These are phyloP conservation scores for Globisporangium ultimum DNA, from an alignment of 352 stramenopile species.

Conservation along the genomic window DNA sequence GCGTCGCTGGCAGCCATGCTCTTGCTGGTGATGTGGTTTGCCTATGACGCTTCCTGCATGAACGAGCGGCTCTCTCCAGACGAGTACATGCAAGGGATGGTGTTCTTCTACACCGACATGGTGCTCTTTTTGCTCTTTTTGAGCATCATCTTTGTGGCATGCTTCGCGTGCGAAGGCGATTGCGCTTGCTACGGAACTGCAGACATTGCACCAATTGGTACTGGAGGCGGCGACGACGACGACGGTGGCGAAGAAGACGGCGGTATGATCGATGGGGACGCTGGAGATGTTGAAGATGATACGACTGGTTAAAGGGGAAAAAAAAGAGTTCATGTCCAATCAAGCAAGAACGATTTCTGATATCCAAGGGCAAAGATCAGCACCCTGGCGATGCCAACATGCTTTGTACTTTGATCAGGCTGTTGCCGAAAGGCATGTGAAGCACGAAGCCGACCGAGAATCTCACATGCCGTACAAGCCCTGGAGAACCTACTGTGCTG, in stretches of 20 bases:
- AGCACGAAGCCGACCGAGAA: too few species aligned
- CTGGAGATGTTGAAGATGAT: not conserved
- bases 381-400: too few species aligned
- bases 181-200: conserved; percentile 70
- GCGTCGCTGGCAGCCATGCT: conserved; percentile 51
- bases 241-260: conserved; percentile 20
- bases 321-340: not conserved
- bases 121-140: conserved; percentile 77
- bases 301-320: not conserved
- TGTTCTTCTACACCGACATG: conserved; percentile 85
- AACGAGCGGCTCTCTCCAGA: conserved; percentile 71
- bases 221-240: conserved; percentile 13
- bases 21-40: conserved; percentile 79
- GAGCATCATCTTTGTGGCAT: conserved; percentile 75
- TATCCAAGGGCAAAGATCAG: too few species aligned
- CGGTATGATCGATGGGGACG: conserved; percentile 27
- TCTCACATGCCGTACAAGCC: too few species aligned
- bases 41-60: conserved; percentile 75
- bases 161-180: conserved; percentile 73
- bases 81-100: conserved; percentile 83
- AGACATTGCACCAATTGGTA: conserved; percentile 55
- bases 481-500: too few species aligned
- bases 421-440: too few species aligned
- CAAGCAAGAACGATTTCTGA: not conserved
- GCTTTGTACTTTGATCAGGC: too few species aligned